Percentiles rank a stretch among this genome's conserved stretches.
phyloP scores from a whole-genome alignment of 768 basidiomycete species.

The Cubamyces lactineus region DNA sequence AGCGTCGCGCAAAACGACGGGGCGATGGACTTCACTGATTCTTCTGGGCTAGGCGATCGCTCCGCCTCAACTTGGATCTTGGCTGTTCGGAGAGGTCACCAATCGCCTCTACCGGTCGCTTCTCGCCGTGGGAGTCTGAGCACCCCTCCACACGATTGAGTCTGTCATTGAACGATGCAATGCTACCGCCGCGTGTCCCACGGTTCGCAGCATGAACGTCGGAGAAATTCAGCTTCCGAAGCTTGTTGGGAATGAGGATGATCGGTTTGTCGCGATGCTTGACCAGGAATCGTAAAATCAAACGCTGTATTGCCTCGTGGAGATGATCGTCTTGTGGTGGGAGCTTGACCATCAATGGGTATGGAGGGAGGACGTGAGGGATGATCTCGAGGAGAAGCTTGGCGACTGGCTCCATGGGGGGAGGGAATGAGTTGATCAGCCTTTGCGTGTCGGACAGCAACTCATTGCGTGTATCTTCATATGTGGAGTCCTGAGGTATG shows the following conservation, averaged over 20 bases:
- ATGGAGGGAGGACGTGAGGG: neutral
- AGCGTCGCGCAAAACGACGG: too few species aligned
- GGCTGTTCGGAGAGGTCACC: too few species aligned
- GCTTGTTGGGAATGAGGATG: neutral
- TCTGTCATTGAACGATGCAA: too few species aligned
- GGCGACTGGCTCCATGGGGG: neutral
- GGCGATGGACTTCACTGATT: too few species aligned
- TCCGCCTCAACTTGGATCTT: too few species aligned
- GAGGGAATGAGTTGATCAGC: neutral
- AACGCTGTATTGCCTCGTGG: slow-evolving; percentile 12
- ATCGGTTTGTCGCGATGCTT: slow-evolving; percentile 6
- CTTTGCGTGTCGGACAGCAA: neutral
- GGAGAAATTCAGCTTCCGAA: too few species aligned
- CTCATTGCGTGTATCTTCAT: neutral
- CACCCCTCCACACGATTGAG: too few species aligned
- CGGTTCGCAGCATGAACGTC: too few species aligned
- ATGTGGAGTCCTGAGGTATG: neutral
- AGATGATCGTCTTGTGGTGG: slow-evolving; percentile 6
- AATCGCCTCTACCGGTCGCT: too few species aligned
- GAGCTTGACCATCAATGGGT: neutral
- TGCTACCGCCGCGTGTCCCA: too few species aligned
- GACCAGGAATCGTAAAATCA: slow-evolving; percentile 7
- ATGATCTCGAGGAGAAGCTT: neutral
- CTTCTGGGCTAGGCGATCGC: too few species aligned
- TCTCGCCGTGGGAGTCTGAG: too few species aligned